These are phyloP conservation scores for Tricholoma matsutake DNA, from an alignment of 768 basidiomycete species.

Conservation along the genomic window DNA sequence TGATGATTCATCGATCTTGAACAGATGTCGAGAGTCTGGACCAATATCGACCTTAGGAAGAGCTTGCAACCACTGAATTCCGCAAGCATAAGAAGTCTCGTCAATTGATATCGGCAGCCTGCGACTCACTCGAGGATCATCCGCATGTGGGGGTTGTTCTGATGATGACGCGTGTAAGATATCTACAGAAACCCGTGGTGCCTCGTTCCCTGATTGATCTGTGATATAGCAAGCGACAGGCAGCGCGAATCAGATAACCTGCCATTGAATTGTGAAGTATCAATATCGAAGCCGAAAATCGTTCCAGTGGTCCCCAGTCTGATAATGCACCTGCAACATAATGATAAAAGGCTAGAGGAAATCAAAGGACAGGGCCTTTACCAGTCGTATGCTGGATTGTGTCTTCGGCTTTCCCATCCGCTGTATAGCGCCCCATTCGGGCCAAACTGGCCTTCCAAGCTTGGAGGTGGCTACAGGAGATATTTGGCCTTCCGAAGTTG, in stretches of 20 bases:
- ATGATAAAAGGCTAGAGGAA: neutral
- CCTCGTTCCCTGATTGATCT: conserved; percentile 69
- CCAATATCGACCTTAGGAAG: conserved; percentile 75
- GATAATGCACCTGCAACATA: conserved; percentile 73
- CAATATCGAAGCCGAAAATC: conserved; percentile 85
- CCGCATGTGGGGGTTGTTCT: conserved; percentile 41
- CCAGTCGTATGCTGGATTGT: conserved; percentile 91
- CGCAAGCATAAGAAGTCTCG: conserved; percentile 15
- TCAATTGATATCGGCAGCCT: neutral
- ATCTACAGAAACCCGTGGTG: conserved; percentile 77
- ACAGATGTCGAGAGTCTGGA: conserved; percentile 86
- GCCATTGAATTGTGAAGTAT: conserved; percentile 95
- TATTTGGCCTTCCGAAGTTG: conserved; percentile 4
- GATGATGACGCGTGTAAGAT: conserved; percentile 44
- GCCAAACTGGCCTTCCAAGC: conserved; percentile 94
- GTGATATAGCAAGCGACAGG: neutral
- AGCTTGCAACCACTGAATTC: conserved; percentile 73
- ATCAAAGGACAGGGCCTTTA: conserved; percentile 23
- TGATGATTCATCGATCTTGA: conserved; percentile 57
- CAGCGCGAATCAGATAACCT: conserved; percentile 13
- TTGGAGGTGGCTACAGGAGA: conserved; percentile 66
- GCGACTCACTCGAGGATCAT: conserved; percentile 52
- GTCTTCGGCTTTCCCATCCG: conserved; percentile 92
- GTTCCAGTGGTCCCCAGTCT: conserved; percentile 75
- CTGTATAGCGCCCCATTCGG: conserved; percentile 92